A percentile compares a stretch with the other conserved stretches of the same genome.
Evolutionary conservation across 768 basidiomycete species (phyloP).

Genomic region (Trametopsis cervina): DNA sequence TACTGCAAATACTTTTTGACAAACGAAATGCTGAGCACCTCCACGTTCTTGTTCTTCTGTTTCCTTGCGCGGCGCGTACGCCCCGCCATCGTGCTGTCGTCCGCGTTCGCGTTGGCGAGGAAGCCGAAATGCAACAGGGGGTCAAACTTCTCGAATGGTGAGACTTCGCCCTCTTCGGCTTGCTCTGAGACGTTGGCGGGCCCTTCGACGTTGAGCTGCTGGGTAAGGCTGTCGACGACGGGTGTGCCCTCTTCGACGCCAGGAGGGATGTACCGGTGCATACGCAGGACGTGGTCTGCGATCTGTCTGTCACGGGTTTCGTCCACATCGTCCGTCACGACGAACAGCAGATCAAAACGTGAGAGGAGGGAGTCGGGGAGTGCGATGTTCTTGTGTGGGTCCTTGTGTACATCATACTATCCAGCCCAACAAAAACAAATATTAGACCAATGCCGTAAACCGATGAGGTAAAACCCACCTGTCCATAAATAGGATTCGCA

Average conservation of each 20-base stretch:
- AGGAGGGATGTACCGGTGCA: conserved; percentile 95
- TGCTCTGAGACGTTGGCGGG: conserved; percentile 35
- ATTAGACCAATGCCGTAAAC: background rate
- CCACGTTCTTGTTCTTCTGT: conserved; percentile 49
- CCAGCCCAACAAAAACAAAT: conserved; percentile 12
- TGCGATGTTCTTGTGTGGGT: conserved; percentile 98
- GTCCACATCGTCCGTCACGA: conserved; percentile 97
- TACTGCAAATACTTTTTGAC: conserved; percentile 99
- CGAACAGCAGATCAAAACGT: conserved; percentile 96
- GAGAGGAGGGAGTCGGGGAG: conserved; percentile 96
- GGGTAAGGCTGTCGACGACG: conserved; percentile 77
- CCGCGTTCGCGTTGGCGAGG: conserved; percentile 34
- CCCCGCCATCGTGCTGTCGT: conserved; percentile 37
- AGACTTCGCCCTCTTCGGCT: conserved; percentile 56
- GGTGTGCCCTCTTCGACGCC: conserved; percentile 97
- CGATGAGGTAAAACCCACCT: conserved; percentile 41
- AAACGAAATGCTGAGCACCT: conserved; percentile 88
- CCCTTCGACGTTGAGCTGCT: conserved; percentile 83
- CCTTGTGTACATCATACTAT: conserved; percentile 98
- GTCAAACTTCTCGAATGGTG: conserved; percentile 94
- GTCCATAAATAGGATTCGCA: conserved; percentile 97
- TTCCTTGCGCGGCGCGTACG: conserved; percentile 34
- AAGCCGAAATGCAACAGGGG: conserved; percentile 89
- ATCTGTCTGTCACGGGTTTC: conserved; percentile 90
- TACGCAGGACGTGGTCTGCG: conserved; percentile 94